phyloP scores from a whole-genome alignment of 140 eudicot species.

The Anethum foeniculum region DNA sequence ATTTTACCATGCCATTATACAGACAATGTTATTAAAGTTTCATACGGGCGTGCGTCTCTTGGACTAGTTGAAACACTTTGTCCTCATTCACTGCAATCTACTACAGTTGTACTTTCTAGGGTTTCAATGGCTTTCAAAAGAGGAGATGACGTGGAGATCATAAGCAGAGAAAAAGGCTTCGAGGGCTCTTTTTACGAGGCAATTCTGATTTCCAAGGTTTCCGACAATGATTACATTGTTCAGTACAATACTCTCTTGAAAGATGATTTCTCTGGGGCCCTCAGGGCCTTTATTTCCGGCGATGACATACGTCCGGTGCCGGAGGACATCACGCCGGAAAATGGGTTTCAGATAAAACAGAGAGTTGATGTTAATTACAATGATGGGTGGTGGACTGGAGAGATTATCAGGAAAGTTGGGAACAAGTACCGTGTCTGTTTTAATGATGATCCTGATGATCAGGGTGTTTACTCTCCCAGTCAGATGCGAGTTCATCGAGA shows the following conservation, averaged over 20 bases:
- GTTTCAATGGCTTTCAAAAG: conserved; percentile 17
- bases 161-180: conserved; percentile 25
- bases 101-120: not conserved
- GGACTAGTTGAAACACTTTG: not conserved
- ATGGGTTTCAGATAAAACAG: conserved; percentile 9
- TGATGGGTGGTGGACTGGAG: conserved; percentile 55
- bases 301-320: conserved; percentile 37
- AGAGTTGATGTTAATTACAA: conserved; percentile 30
- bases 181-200: conserved; percentile 34
- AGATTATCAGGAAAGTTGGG: conserved; percentile 9
- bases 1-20: no score
- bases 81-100: not conserved
- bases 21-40: no score
- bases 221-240: conserved; percentile 22
- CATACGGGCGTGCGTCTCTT: no score
- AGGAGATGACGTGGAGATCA: conserved; percentile 27
- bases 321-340: conserved; percentile 13
- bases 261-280: conserved; percentile 23
- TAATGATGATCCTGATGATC: conserved; percentile 17
- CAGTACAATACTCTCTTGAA: conserved; percentile 28
- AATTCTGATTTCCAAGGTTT: conserved; percentile 11
- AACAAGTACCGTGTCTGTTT: conserved; percentile 22
- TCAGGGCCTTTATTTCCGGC: conserved; percentile 23
- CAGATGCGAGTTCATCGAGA: conserved; percentile 37
- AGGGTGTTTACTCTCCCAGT: conserved; percentile 1